These are phyloP conservation scores for Termitomyces heimii DNA, from an alignment of 768 basidiomycete species.

Conservation along the genomic window DNA sequence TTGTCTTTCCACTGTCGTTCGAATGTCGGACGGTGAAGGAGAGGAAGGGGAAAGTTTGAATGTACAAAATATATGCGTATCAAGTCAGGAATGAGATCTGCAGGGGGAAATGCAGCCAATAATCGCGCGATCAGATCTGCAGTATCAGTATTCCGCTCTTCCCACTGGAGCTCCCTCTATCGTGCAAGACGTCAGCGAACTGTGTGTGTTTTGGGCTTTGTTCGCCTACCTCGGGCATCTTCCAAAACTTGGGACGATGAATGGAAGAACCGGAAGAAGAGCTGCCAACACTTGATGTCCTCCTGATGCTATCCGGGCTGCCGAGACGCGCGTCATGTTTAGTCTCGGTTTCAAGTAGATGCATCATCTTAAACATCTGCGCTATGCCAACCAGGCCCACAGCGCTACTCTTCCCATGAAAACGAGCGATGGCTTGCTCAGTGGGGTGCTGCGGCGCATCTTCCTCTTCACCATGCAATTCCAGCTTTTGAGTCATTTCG, in stretches of 20 bases:
- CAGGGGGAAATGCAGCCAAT: conserved; percentile 51
- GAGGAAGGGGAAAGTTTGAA: conserved; percentile 52
- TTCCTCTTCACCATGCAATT: conserved; percentile 25
- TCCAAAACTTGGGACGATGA: conserved; percentile 50
- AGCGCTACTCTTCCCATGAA: conserved; percentile 59
- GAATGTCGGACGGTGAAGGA: conserved; percentile 72
- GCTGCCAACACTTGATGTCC: conserved; percentile 8
- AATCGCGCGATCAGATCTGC: conserved; percentile 25
- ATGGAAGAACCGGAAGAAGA: conserved; percentile 9
- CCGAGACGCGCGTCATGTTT: conserved; percentile 3
- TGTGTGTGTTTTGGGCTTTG: neutral
- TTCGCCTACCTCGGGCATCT: conserved; percentile 43
- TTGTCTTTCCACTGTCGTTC: conserved; percentile 49
- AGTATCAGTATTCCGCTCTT: conserved; percentile 32
- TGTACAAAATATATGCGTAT: conserved; percentile 66
- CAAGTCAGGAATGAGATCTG: conserved; percentile 50
- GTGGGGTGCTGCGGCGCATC: conserved; percentile 7
- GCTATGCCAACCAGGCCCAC: conserved; percentile 50
- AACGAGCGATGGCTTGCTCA: conserved; percentile 40
- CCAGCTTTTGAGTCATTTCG: conserved; percentile 29
- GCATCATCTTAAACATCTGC: conserved; percentile 46
- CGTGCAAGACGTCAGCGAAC: neutral
- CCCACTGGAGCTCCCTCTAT: conserved; percentile 58
- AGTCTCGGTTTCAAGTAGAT: conserved; percentile 30
- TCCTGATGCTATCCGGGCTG: conserved; percentile 12